A percentile compares a stretch with the other conserved stretches of the same genome.
These are phyloP conservation scores for Ustilago esculenta DNA, from an alignment of 1,284 basidiomycete genomes.

Conservation along the genomic window DNA sequence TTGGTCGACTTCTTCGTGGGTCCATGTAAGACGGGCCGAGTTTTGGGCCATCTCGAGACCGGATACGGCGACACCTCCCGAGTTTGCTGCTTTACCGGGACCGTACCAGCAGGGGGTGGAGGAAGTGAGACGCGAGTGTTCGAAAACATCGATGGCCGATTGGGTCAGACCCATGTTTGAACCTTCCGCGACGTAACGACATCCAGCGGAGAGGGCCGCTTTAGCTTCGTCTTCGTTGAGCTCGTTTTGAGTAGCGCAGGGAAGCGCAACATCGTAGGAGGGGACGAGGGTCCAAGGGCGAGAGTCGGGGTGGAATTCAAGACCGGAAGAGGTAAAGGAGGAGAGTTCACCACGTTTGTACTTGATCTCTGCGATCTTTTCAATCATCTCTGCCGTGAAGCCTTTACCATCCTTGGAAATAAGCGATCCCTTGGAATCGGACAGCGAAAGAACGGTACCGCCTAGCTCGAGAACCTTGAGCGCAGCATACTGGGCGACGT, in stretches of 20 bases:
- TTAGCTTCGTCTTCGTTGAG: constrained; percentile 77
- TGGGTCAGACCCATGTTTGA: constrained; percentile 71
- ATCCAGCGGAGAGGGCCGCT: constrained; percentile 77
- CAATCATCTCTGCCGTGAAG: constrained; percentile 69
- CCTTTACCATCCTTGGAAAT: constrained; percentile 70
- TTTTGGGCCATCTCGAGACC: constrained; percentile 82
- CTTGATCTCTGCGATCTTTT: constrained; percentile 70
- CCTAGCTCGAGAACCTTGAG: constrained; percentile 83
- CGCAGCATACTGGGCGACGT: constrained; percentile 81
- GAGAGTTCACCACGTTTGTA: constrained; percentile 74
- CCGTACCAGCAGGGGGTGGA: constrained; percentile 48
- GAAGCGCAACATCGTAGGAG: constrained; percentile 76
- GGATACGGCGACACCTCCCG: constrained; percentile 71
- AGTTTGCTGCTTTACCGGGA: constrained; percentile 58
- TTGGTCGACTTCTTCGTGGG: constrained; percentile 76
- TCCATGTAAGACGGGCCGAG: constrained; percentile 74
- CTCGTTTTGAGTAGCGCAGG: constrained; percentile 83
- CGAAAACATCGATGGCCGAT: constrained; percentile 79
- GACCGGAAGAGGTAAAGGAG: constrained; percentile 34
- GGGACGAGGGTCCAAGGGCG: constrained; percentile 80
- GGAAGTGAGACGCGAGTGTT: constrained; percentile 72
- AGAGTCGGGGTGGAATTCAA: constrained; percentile 67
- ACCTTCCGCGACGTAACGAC: constrained; percentile 80
- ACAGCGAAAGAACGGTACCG: constrained; percentile 78
- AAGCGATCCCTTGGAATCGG: constrained; percentile 79